Percentiles rank a stretch among this genome's conserved stretches.
phyloP scores from a whole-genome alignment of 169 alveolate genomes.

The Plasmodium inui region DNA sequence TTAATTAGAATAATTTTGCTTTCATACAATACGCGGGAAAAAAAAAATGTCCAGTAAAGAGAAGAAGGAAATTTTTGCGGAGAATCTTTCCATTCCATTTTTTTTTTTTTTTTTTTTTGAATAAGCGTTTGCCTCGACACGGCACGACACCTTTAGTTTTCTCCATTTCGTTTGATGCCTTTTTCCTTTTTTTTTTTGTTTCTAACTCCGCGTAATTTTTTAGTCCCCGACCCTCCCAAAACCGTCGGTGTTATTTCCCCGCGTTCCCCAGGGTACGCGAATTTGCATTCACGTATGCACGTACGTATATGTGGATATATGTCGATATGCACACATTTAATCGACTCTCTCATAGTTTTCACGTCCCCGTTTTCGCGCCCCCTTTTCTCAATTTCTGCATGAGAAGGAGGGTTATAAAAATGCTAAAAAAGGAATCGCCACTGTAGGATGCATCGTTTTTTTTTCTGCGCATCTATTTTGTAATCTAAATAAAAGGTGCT shows the following conservation, averaged over 20 bases:
- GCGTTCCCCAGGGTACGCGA: not conserved
- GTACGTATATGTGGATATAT: not conserved
- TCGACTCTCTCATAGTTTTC: not conserved
- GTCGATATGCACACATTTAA: not conserved
- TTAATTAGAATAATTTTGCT: not conserved
- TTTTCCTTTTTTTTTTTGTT: not conserved
- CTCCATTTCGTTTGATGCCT: not conserved
- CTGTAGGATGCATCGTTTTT: not conserved
- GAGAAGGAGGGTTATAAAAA: not conserved
- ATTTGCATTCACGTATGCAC: not conserved
- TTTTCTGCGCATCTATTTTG: slow-evolving; percentile 15
- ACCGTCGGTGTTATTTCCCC: not conserved
- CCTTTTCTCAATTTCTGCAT: not conserved
- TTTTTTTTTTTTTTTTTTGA: not conserved
- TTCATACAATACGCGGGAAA: not conserved
- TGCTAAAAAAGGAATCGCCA: not conserved
- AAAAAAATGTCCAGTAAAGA: not conserved
- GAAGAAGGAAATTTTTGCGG: not conserved
- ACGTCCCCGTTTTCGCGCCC: not conserved
- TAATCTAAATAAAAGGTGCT: slow-evolving; percentile 16
- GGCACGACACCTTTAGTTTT: not conserved
- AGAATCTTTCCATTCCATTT: not conserved
- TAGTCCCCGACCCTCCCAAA: not conserved
- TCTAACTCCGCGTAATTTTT: not conserved
- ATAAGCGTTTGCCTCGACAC: not conserved